Evolutionary conservation across 352 stramenopile genomes (phyloP).

Genomic region (Globisporangium acanthophoron): DNA sequence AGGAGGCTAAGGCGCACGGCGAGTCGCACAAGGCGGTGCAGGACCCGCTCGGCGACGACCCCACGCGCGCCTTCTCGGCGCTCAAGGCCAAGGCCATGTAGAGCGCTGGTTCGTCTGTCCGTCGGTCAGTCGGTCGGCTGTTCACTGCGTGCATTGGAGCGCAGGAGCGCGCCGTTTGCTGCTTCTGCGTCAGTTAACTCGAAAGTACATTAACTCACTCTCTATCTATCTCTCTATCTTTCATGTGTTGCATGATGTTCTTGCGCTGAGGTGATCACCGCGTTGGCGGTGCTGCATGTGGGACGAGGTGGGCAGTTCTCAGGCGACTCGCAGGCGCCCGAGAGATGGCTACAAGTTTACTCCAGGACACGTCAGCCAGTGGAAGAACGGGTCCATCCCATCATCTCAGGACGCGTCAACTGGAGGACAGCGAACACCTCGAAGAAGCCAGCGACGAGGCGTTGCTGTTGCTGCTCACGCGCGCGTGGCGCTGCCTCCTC

Average conservation of each 20-base stretch:
- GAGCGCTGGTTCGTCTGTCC: not conserved
- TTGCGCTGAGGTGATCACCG: no score
- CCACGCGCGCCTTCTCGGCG: conserved; percentile 43
- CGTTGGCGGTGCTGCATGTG: not conserved
- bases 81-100: conserved; percentile 69
- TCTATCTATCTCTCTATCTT: not conserved
- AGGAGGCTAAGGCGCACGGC: conserved; percentile 36
- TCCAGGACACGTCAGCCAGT: no score
- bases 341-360: no score
- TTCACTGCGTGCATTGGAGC: no score
- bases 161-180: no score
- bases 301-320: no score
- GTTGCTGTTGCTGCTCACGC: not conserved
- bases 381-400: no score
- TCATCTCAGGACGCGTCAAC: no score
- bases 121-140: not conserved
- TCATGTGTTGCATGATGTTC: not conserved
- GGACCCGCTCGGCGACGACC: conserved; percentile 51
- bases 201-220: not conserved
- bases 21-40: conserved; percentile 25
- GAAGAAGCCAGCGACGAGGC: not conserved
- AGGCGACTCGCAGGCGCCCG: no score
- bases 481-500: not conserved
- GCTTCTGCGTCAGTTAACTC: not conserved
- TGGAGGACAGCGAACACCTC: not conserved